Evolutionary conservation across 1,284 basidiomycete species (phyloP), one percentile per base, ranked within the genome.

Genomic region (Malassezia dermatis): DNA sequence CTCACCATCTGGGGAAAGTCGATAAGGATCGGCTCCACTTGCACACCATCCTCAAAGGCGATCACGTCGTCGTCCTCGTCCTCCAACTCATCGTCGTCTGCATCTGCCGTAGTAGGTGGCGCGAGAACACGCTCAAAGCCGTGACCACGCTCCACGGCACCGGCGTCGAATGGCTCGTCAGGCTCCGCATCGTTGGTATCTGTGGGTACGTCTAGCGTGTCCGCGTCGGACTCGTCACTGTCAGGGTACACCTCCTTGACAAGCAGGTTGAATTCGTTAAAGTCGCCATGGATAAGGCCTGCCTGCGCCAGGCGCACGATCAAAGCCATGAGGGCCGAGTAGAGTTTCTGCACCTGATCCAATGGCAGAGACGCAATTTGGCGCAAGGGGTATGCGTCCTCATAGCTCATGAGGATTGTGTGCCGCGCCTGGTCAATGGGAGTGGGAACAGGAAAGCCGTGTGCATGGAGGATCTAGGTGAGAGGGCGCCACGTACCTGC

Each of bases 1-100:
- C 87, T 90, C 75, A 98, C 88, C 93, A 98, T 96, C 78, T 99
- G 93, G 2, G 93, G 93, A 73, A 99, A 99, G 78, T 99, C 94
- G 65, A 99, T 98, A 31, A 99, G 83, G 51, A 96, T 78, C 5
- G 93, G 88, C 65, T 89, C 84, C 8, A 88, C 67, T 51, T 62
- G 84, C 11, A 63, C 81, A 30, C 89, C 81, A 60, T 86, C 83
- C 63, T 88, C 87, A 49, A 91, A 78, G 66, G 85, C 83, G 52
- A 87, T 54, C 5, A 39, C 37, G 6, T 58, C 54, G 13, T 51
- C 49, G 27, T 57, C 59, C 5, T 57, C 52, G 8, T 65, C 56
- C 0, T 63, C 58, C 11, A 64, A 60, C 6, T 69, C 64, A 2
- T 54, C 66, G 1, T 62, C 53, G 10, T 44, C 43, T 0, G 50